These are phyloP conservation scores for Salix dunnii DNA, from an alignment of 345 rosid species.

Conservation along the genomic window DNA sequence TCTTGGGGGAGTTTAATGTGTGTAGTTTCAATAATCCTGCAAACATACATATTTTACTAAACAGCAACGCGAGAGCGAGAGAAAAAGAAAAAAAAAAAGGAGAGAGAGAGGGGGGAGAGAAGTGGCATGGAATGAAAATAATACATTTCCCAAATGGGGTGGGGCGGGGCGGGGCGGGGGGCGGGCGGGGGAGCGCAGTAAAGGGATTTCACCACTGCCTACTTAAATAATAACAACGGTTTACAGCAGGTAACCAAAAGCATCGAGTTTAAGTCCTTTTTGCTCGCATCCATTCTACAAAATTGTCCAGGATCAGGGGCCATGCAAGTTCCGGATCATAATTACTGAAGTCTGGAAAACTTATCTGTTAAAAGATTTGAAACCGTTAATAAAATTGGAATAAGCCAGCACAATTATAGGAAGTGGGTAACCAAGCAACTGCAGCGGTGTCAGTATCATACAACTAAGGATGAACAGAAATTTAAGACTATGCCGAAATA, in stretches of 20 bases:
- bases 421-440: neutral
- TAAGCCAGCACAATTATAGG: neutral
- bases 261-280: conserved; percentile 45
- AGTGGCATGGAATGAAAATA: neutral
- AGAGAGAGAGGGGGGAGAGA: neutral
- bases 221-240: conserved; percentile 31
- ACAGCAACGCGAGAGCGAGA: neutral
- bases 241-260: conserved; percentile 41
- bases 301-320: conserved; percentile 96
- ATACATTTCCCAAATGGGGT: neutral
- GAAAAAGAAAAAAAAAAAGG: too few species aligned
- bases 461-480: neutral
- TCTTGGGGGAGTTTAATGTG: conserved; percentile 11
- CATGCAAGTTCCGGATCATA: conserved; percentile 93
- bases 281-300: conserved; percentile 93
- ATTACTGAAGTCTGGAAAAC: conserved; percentile 73
- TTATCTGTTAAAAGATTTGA: conserved; percentile 55
- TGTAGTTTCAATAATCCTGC: conserved; percentile 36
- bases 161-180: too few species aligned
- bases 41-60: conserved; percentile 4
- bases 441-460: neutral
- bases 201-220: conserved; percentile 21
- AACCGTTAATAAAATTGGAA: neutral
- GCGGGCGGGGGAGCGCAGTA: neutral
- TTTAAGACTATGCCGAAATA: neutral